A percentile compares a stretch with the other conserved stretches of the same genome.
Conservation (phyloP, 2,329 filamentous ascomycete species). For the Scedosporium boydii region DNA sequence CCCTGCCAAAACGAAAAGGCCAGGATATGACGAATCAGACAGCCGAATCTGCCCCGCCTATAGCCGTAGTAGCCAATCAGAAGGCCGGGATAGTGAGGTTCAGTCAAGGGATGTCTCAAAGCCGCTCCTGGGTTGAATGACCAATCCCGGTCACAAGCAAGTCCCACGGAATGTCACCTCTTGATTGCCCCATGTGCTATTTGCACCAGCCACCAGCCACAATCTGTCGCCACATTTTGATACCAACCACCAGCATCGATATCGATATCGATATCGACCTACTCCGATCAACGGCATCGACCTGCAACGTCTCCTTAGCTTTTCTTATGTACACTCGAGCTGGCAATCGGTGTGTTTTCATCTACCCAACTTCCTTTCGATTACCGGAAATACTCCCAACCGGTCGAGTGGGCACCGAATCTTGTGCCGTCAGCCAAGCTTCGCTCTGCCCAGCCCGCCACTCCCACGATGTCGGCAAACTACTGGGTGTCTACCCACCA, state of each 20-base stretch:
- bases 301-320: no score
- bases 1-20: background rate
- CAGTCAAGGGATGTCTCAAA: background rate
- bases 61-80: background rate
- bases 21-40: background rate
- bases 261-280: no score
- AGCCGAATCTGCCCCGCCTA: background rate
- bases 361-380: background rate
- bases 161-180: background rate
- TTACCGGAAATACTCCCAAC: background rate
- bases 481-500: slow-evolving; percentile 95
- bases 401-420: background rate
- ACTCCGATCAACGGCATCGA: no score
- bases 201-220: background rate
- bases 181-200: background rate
- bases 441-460: background rate
- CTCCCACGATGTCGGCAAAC: slow-evolving; percentile 68
- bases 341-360: background rate
- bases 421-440: background rate
- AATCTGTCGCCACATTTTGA: background rate
- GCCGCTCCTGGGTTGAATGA: background rate
- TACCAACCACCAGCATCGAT: background rate
- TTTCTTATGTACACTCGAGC: no score
- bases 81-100: background rate
- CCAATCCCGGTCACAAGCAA: background rate